These are phyloP conservation scores for Pythium myriotylum DNA, from an alignment of 352 stramenopile species.

Conservation along the genomic window DNA sequence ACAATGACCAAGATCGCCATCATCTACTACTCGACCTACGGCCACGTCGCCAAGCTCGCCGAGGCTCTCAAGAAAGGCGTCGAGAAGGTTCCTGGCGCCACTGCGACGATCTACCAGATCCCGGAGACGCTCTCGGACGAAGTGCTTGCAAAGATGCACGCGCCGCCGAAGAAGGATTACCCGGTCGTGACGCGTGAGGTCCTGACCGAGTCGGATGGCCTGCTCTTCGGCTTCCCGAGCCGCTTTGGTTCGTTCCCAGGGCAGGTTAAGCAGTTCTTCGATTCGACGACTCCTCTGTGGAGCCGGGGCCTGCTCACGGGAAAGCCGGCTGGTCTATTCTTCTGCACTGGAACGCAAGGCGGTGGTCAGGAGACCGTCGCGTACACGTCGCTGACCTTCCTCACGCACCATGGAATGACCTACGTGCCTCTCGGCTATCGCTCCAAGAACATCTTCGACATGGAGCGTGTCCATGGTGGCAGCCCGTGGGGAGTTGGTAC, in stretches of 20 bases:
- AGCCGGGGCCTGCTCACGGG: conserved; percentile 66
- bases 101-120: conserved; percentile 56
- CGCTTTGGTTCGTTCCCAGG: conserved; percentile 75
- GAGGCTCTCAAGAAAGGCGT: conserved; percentile 57
- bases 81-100: conserved; percentile 47
- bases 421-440: conserved; percentile 86
- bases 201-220: conserved; percentile 59
- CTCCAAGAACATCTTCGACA: conserved; percentile 56
- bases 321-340: conserved; percentile 88
- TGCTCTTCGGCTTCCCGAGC: conserved; percentile 83
- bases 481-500: conserved; percentile 81
- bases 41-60: conserved; percentile 51
- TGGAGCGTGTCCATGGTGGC: conserved; percentile 73
- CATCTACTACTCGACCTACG: conserved; percentile 76
- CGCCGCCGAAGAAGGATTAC: conserved; percentile 53
- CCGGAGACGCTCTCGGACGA: conserved; percentile 66
- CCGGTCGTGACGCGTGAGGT: conserved; percentile 50
- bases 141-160: conserved; percentile 65
- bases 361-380: conserved; percentile 90
- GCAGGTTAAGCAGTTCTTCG: conserved; percentile 90
- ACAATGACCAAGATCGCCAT: conserved; percentile 57
- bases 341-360: conserved; percentile 70
- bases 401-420: conserved; percentile 88
- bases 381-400: conserved; percentile 77
- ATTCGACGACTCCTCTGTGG: conserved; percentile 84